phyloP scores from a whole-genome alignment of 2,329 filamentous ascomycete genomes.

The Aspergillus ruber region DNA sequence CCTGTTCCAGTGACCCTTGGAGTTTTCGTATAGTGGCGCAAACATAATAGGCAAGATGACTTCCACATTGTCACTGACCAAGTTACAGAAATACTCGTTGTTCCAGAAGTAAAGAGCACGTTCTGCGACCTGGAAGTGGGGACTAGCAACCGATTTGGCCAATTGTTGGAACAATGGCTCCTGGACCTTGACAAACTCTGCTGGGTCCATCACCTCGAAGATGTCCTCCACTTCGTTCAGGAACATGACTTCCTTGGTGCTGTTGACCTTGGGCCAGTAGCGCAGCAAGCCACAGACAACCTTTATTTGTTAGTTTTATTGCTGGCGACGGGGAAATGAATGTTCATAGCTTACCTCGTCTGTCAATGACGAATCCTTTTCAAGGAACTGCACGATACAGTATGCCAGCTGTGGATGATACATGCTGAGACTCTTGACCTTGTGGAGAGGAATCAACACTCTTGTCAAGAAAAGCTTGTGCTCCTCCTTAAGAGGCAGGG shows the following conservation, averaged over 20 bases:
- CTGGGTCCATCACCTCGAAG: constrained; percentile 98
- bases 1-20: constrained; percentile 99
- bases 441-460: constrained; percentile 88
- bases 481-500: constrained; percentile 91
- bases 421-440: constrained; percentile 99
- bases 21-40: constrained; percentile 95
- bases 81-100: constrained; percentile 99
- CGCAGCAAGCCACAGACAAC: constrained; percentile 89
- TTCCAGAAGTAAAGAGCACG: constrained; percentile 99
- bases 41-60: constrained; percentile 99
- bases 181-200: constrained; percentile 97
- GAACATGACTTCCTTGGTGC: constrained; percentile 99
- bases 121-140: constrained; percentile 97
- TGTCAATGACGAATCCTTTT: constrained; percentile 93
- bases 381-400: constrained; percentile 96
- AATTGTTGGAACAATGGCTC: constrained; percentile 96
- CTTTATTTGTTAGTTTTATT: constrained; percentile 38
- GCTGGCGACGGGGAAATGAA: constrained; percentile 1
- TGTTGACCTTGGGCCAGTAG: constrained; percentile 99
- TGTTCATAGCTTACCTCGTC: constrained; percentile 65
- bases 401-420: constrained; percentile 98
- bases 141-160: constrained; percentile 95
- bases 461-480: constrained; percentile 96
- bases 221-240: constrained; percentile 99
- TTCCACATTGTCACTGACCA: constrained; percentile 98